Evolutionary conservation across 164 flowering plant species (phyloP).

Genomic region (Tetrastigma voinierianum): DNA sequence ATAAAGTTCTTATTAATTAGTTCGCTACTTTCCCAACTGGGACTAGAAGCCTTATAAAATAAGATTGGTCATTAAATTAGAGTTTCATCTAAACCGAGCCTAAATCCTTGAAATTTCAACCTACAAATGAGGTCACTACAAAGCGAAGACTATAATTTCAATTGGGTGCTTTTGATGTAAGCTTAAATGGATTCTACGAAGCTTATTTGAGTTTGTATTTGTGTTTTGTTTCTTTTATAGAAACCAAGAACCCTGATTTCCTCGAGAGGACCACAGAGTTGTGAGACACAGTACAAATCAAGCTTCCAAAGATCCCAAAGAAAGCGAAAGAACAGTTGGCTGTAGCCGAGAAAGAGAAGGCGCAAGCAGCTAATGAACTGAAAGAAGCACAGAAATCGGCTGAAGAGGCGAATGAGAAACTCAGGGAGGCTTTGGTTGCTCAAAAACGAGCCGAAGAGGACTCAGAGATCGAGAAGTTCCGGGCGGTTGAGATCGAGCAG

Average conservation of each 20-base stretch:
- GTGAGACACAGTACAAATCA: slow-evolving; percentile 58
- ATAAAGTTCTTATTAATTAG: too few relatives aligned
- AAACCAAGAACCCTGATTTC: slow-evolving; percentile 44
- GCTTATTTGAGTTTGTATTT: slow-evolving; percentile 4
- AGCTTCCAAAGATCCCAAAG: slow-evolving; percentile 80
- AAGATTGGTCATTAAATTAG: too few relatives aligned
- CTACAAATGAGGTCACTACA: too few relatives aligned
- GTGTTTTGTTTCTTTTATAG: slow-evolving; percentile 26
- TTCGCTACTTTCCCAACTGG: too few relatives aligned
- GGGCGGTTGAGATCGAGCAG: slow-evolving; percentile 86
- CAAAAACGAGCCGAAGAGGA: slow-evolving; percentile 85
- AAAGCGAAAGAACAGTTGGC: slow-evolving; percentile 67
- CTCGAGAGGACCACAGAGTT: slow-evolving; percentile 67
- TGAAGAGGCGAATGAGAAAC: slow-evolving; percentile 80
- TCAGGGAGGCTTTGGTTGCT: slow-evolving; percentile 71
- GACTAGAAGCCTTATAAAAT: too few relatives aligned
- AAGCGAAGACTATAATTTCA: background rate
- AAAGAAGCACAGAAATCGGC: slow-evolving; percentile 67
- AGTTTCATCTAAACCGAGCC: too few relatives aligned
- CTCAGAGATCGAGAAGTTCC: slow-evolving; percentile 88
- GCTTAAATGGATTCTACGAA: background rate
- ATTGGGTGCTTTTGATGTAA: background rate
- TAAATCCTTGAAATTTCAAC: too few relatives aligned
- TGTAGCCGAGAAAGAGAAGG: slow-evolving; percentile 66
- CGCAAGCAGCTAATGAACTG: slow-evolving; percentile 56